phyloP scores from a whole-genome alignment of 2,329 filamentous ascomycete species.

The Ceratocystis colombiana region DNA sequence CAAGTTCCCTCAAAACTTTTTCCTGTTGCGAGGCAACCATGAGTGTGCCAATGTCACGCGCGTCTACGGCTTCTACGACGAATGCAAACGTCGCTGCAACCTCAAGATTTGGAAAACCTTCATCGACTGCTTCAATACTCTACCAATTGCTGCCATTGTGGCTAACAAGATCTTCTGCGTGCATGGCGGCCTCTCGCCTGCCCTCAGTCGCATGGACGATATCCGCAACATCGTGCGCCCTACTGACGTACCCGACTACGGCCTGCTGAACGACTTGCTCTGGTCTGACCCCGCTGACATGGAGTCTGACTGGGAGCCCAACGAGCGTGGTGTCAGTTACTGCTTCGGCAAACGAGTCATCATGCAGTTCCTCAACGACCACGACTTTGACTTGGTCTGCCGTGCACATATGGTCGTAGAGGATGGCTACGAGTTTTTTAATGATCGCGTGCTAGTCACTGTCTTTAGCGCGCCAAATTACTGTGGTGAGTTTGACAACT shows the following conservation, averaged over 20 bases:
- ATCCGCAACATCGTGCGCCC: constrained; percentile 92
- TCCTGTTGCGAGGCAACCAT: constrained; percentile 86
- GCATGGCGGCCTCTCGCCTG: constrained; percentile 86
- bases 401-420: constrained; percentile 98
- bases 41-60: constrained; percentile 94
- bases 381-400: constrained; percentile 96
- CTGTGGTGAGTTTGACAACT: constrained; percentile 97
- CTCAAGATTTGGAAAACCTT: constrained; percentile 99
- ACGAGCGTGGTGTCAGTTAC: constrained; percentile 93
- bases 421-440: constrained; percentile 98
- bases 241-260: constrained; percentile 95
- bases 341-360: constrained; percentile 99
- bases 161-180: constrained; percentile 97
- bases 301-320: constrained; percentile 96
- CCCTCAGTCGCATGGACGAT: constrained; percentile 92
- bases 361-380: constrained; percentile 82
- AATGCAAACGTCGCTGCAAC: constrained; percentile 92
- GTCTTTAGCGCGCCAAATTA: constrained; percentile 98
- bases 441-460: constrained; percentile 84
- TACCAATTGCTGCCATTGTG: constrained; percentile 93
- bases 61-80: constrained; percentile 96
- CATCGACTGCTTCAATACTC: constrained; percentile 88
- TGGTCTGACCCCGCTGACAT: constrained; percentile 98
- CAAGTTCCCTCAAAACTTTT: constrained; percentile 96
- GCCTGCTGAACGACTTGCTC: constrained; percentile 82